phyloP scores from a whole-genome alignment of 768 basidiomycete species.

The Leucocoprinus leucothites region DNA sequence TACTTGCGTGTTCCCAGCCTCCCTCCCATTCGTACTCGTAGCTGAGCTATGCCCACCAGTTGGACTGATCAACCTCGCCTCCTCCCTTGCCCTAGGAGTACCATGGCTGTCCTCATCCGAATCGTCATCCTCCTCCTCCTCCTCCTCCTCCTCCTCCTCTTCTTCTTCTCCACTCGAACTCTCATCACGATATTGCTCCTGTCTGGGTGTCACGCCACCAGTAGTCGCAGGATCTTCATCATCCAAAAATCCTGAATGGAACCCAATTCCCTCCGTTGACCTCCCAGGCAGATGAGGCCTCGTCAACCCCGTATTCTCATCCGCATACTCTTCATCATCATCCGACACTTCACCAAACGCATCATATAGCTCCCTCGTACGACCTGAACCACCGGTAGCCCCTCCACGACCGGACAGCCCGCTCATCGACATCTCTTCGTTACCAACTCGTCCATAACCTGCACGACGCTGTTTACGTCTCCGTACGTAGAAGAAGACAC shows the following conservation, averaged over 20 bases:
- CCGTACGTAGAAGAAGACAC: constrained; percentile 80
- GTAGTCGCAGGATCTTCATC: constrained; percentile 59
- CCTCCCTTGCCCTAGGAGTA: background rate
- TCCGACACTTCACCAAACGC: constrained; percentile 92
- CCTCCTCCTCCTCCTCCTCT: background rate
- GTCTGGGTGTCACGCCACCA: constrained; percentile 25
- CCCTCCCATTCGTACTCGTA: constrained; percentile 53
- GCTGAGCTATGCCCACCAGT: constrained; percentile 25
- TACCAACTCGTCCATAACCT: constrained; percentile 58
- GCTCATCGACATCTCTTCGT: constrained; percentile 78
- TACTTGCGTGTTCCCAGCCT: constrained; percentile 71
- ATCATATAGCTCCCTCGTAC: constrained; percentile 89
- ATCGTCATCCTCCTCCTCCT: background rate
- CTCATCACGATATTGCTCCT: constrained; percentile 45
- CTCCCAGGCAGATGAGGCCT: constrained; percentile 24
- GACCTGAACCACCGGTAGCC: constrained; percentile 37
- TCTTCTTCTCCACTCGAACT: constrained; percentile 1
- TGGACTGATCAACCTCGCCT: constrained; percentile 12
- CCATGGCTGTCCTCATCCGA: too few relatives aligned
- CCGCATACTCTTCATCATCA: constrained; percentile 72
- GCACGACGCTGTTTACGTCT: constrained; percentile 37
- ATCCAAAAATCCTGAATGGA: constrained; percentile 81
- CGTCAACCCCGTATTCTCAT: constrained; percentile 68
- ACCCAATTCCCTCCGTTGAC: constrained; percentile 42
- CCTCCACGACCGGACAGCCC: constrained; percentile 42